Evolutionary conservation across 495 filamentous ascomycete species (phyloP).

Genomic region (Annulohypoxylon nitens): DNA sequence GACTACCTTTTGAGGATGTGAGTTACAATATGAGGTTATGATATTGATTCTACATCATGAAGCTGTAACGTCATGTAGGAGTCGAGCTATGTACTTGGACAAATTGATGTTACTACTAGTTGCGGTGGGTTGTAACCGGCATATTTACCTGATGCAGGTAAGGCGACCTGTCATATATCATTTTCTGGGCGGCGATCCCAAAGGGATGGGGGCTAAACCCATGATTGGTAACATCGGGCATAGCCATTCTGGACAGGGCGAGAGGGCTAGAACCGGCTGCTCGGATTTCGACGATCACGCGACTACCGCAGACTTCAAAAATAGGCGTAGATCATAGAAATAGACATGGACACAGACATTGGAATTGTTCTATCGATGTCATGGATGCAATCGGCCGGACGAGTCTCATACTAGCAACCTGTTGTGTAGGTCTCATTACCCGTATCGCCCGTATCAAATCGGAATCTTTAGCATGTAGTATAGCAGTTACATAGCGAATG

Average conservation of each 20-base stretch:
- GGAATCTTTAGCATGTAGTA: not conserved
- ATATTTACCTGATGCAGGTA: not conserved
- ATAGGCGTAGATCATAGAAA: no score
- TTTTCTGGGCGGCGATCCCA: not conserved
- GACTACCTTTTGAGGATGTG: not conserved
- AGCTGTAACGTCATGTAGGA: not conserved
- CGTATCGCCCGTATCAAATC: not conserved
- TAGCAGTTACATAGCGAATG: not conserved
- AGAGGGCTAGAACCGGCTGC: constrained; percentile 1
- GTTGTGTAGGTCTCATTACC: constrained; percentile 4
- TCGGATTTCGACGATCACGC: not conserved
- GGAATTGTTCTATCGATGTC: not conserved
- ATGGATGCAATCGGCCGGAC: not conserved
- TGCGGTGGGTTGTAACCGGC: not conserved
- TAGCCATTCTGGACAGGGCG: not conserved
- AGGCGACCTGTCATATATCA: constrained; percentile 18
- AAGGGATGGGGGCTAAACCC: constrained; percentile 1
- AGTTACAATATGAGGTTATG: not conserved
- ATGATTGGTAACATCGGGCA: not conserved
- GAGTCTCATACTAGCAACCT: not conserved
- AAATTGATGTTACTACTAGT: not conserved
- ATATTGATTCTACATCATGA: not conserved
- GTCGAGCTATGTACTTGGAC: not conserved
- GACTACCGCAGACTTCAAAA: not conserved
- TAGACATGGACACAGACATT: not conserved